Base-by-base conservation (phyloP, 805 yeast genomes). In the Yarrowia sp. region DNA sequence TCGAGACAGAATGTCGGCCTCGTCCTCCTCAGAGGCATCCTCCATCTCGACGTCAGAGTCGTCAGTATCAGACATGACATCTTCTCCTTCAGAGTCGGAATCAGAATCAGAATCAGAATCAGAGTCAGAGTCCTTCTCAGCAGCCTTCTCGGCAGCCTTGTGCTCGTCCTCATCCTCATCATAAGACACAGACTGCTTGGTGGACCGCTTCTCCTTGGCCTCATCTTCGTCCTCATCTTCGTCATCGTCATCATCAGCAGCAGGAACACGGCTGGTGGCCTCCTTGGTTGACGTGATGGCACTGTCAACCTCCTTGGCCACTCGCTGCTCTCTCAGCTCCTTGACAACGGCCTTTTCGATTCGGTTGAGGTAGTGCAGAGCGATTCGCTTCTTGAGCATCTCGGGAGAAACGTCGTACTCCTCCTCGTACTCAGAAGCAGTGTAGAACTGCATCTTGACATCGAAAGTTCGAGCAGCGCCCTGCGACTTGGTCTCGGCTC, bases 151-250 rank as follows among this genome's bases (percentile, higher is more conserved):
- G 44, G 77, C 80, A 65, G 71, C 74, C 63, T 75, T 77, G 44
- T 92, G 85, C 71, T 87, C 96, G 35, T 91, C 98, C 68, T 92
- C 98, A 77, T 92, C 98, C 14, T 86, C 96, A 68, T 92, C 98
- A 71, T 91, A 91, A 1, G 97, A 91, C 43, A 89, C 93, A 15
- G 96, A 86, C 78, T 92, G 96, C 71, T 91, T 90, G 42, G 86
- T 80, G 69, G 87, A 87, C 63, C 82, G 78, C 68, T 80, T 83
- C 66, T 82, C 77, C 71, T 82, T 85, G 67, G 84, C 90, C 68
- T 86, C 88, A 51, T 81, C 82, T 60, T 81, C 86, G 65, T 83
- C 86, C 64, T 82, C 87, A 63, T 86, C 90, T 65, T 83, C 88
- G 36, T 78, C 85, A 33, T 71, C 75, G 39, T 73, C 76, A n/a